Percentiles rank a stretch among this genome's conserved stretches.
Conservation (phyloP, 2,329 filamentous ascomycete species). For the Apiospora pterosperma region DNA sequence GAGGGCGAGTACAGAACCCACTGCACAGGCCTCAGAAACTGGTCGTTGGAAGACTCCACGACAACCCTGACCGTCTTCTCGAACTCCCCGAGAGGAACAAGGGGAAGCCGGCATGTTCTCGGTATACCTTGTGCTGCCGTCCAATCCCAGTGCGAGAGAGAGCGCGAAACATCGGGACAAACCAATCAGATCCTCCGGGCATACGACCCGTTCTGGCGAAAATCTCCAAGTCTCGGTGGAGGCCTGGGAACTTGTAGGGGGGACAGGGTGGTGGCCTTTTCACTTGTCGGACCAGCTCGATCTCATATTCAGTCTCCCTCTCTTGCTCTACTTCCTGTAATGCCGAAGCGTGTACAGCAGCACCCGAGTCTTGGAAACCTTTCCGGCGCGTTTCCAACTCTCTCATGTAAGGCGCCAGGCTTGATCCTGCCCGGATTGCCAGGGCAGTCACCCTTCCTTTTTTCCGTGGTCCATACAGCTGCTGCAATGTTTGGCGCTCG, state of each 20-base stretch:
- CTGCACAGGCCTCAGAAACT: conserved; percentile 45
- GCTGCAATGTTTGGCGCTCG: conserved; percentile 54
- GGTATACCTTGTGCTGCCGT: conserved; percentile 26
- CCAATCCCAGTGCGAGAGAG: conserved; percentile 33
- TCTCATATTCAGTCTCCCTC: conserved; percentile 55
- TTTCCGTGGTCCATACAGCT: conserved; percentile 48
- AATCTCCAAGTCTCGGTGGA: conserved; percentile 42
- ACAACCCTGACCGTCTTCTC: conserved; percentile 36
- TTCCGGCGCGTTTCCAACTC: conserved; percentile 30
- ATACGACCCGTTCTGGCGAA: conserved; percentile 45
- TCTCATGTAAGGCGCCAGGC: conserved; percentile 21
- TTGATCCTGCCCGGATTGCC: conserved; percentile 20
- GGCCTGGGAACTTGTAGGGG: conserved; percentile 38
- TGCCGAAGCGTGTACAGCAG: conserved; percentile 43
- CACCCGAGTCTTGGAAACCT: conserved; percentile 32
- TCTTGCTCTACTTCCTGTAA: conserved; percentile 60
- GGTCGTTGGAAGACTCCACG: conserved; percentile 25
- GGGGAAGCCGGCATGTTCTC: conserved; percentile 11
- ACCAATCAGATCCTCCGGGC: conserved; percentile 30
- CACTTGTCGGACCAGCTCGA: conserved; percentile 53
- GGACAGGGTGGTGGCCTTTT: conserved; percentile 41
- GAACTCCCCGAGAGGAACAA: conserved; percentile 46
- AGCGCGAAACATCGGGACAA: conserved; percentile 38
- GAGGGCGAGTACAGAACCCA: conserved; percentile 57
- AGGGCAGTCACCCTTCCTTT: conserved; percentile 10